A percentile compares a stretch with the other conserved stretches of the same genome.
phyloP scores from a whole-genome alignment of 352 stramenopile genomes.

The Paralagenidium karlingii region DNA sequence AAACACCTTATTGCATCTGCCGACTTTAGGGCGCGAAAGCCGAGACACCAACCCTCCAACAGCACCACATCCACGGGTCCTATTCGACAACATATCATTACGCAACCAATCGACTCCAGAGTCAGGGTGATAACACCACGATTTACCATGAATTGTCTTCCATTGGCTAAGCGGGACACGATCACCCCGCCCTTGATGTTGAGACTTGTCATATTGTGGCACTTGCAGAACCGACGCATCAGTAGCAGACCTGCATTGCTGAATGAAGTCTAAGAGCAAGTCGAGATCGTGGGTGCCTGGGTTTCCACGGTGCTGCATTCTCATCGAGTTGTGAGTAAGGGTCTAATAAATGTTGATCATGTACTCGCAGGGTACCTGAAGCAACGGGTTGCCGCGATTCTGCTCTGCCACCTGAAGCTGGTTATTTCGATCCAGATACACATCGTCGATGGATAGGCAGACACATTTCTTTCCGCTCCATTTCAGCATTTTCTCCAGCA shows the following conservation, averaged over 20 bases:
- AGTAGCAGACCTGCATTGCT: conserved; percentile 29
- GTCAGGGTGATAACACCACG: background rate
- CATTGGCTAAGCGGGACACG: conserved; percentile 40
- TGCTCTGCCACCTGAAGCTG: conserved; percentile 46
- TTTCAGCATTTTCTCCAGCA: conserved; percentile 47
- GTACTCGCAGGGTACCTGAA: conserved; percentile 30
- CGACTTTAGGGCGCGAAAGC: conserved; percentile 45
- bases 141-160: conserved; percentile 37
- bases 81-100: conserved; percentile 6
- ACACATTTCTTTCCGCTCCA: conserved; percentile 45
- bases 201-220: conserved; percentile 73
- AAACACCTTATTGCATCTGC: conserved; percentile 6
- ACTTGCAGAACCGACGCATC: conserved; percentile 34
- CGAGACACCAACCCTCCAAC: conserved; percentile 80
- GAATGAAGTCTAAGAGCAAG: conserved; percentile 46
- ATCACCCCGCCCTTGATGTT: conserved; percentile 56
- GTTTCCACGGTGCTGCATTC: conserved; percentile 56
- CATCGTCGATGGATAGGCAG: conserved; percentile 72
- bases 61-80: conserved; percentile 68
- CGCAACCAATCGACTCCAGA: background rate
- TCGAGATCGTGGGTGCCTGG: conserved; percentile 68
- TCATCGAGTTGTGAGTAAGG: background rate
- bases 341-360: background rate
- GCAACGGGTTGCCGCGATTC: conserved; percentile 51
- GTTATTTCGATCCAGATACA: conserved; percentile 57